These are phyloP conservation scores for Exserohilum turcica DNA, from an alignment of 2,329 filamentous ascomycete genomes.

Conservation along the genomic window DNA sequence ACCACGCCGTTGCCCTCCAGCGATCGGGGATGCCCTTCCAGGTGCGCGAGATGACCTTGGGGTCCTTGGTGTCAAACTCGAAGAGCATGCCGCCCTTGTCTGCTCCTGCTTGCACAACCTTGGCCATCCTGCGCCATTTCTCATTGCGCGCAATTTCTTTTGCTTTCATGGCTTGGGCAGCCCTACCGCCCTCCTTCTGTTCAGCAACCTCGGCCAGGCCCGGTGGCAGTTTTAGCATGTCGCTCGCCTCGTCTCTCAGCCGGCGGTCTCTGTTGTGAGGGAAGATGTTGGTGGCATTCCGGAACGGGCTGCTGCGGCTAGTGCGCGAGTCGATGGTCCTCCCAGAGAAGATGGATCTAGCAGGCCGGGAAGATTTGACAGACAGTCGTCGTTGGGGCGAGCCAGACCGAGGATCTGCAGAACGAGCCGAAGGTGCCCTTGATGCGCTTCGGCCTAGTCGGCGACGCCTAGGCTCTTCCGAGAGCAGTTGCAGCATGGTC, in stretches of 20 bases:
- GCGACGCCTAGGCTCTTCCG: constrained; percentile 61
- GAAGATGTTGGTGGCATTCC: constrained; percentile 59
- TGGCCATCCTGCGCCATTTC: constrained; percentile 72
- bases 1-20: constrained; percentile 93
- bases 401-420: constrained; percentile 45
- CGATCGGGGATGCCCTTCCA: constrained; percentile 99
- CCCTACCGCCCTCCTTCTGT: constrained; percentile 53
- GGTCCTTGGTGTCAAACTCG: constrained; percentile 79
- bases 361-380: constrained; percentile 52
- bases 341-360: constrained; percentile 45
- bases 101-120: constrained; percentile 50
- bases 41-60: constrained; percentile 82
- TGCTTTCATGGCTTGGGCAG: constrained; percentile 57
- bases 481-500: constrained; percentile 62
- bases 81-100: constrained; percentile 67
- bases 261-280: constrained; percentile 61
- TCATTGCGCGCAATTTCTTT: constrained; percentile 67
- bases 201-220: constrained; percentile 54
- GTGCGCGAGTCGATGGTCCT: constrained; percentile 49
- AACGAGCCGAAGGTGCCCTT: constrained; percentile 52
- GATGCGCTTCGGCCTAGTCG: constrained; percentile 58
- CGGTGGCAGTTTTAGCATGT: constrained; percentile 67
- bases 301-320: constrained; percentile 51
- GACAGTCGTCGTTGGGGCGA: constrained; percentile 49
- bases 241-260: constrained; percentile 63